Conservation (phyloP, 2,329 filamentous ascomycete genomes). For the Stemphylium lycopersici region DNA sequence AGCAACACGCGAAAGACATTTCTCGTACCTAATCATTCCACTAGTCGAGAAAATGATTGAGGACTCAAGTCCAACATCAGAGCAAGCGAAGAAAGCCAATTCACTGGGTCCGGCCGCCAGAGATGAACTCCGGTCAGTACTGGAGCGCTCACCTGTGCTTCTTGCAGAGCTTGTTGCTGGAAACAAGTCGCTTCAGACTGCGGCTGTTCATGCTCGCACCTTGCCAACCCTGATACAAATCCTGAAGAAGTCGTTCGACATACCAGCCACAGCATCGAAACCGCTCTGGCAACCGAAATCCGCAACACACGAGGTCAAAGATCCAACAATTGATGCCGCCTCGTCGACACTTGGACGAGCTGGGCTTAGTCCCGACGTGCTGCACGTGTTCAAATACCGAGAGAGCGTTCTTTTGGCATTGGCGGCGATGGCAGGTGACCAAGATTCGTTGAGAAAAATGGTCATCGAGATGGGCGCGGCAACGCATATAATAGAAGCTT, state of each 20-base stretch:
- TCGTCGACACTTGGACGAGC: constrained; percentile 44
- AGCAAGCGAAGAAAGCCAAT: constrained; percentile 31
- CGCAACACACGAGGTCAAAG: constrained; percentile 29
- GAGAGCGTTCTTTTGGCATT: constrained; percentile 79
- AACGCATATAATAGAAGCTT: constrained; percentile 81
- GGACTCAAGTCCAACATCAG: constrained; percentile 37
- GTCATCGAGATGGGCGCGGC: constrained; percentile 84
- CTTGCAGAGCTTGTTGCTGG: constrained; percentile 80
- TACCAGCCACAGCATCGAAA: constrained; percentile 55
- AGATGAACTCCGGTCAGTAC: constrained; percentile 37
- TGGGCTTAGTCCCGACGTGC: constrained; percentile 56
- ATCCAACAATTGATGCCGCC: constrained; percentile 35
- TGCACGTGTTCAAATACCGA: constrained; percentile 76
- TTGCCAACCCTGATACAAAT: constrained; percentile 68
- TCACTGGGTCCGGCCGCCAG: constrained; percentile 55
- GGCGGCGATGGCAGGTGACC: constrained; percentile 79
- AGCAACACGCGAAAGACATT: constrained; percentile 49
- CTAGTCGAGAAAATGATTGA: constrained; percentile 57
- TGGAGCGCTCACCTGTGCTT: constrained; percentile 70
- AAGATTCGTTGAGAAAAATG: constrained; percentile 82
- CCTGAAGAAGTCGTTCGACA: constrained; percentile 70
- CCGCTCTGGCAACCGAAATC: constrained; percentile 62
- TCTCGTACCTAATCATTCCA: constrained; percentile 55
- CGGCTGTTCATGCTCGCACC: constrained; percentile 73
- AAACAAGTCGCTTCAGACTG: constrained; percentile 78